Conservation (phyloP, 192 early-diverging fungal species). For the Gonapodya prolifera region DNA sequence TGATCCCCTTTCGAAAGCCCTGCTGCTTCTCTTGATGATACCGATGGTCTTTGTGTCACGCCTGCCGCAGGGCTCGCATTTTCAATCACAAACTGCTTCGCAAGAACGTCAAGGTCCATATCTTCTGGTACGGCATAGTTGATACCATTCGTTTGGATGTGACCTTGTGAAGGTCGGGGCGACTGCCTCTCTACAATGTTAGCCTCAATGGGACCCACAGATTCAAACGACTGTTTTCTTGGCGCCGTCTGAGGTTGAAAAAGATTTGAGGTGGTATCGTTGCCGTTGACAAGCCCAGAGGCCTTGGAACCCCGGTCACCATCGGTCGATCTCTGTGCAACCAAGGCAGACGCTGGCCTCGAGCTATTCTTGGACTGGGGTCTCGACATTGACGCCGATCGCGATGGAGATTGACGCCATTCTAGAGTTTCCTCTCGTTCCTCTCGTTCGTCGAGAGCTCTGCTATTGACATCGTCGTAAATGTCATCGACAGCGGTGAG, state of each 20-base stretch:
- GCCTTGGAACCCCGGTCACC: too few relatives aligned
- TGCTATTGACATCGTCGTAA: neutral
- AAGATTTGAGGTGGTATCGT: neutral
- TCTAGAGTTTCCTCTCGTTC: too few relatives aligned
- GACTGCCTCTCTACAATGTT: too few relatives aligned
- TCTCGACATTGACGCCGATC: neutral
- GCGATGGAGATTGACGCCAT: neutral
- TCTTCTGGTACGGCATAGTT: too few relatives aligned
- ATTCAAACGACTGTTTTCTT: neutral
- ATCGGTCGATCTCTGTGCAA: too few relatives aligned
- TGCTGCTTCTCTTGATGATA: neutral
- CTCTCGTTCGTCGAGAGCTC: neutral
- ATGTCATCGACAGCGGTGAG: neutral
- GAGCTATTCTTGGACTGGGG: neutral
- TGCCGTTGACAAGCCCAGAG: neutral
- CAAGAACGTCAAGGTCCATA: too few relatives aligned
- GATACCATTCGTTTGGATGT: too few relatives aligned
- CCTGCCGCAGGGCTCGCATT: neutral
- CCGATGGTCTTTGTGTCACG: neutral
- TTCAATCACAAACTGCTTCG: neutral
- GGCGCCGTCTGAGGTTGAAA: neutral
- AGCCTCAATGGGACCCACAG: too few relatives aligned
- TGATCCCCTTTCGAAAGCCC: neutral
- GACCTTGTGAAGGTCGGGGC: too few relatives aligned
- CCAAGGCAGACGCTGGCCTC: neutral